Evolutionary conservation across 176 grass and related monocot species (phyloP), one percentile per base, ranked within the genome.

Genomic region (Carex cristatella): DNA sequence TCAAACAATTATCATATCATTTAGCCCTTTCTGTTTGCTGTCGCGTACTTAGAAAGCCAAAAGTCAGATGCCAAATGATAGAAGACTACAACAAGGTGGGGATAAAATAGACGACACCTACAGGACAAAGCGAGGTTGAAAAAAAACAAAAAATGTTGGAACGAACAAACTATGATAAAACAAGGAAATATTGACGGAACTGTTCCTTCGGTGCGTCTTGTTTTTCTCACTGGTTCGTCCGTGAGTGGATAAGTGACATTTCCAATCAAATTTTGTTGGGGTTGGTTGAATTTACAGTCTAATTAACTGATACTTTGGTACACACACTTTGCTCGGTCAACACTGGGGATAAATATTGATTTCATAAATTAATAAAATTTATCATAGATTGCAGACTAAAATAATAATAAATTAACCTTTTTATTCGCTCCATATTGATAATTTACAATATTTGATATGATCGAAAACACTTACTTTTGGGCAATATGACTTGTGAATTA

Each of bases 91-190:
- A 65, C 59, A 37, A 81, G 61, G 32, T 81, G 58, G 42, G 15
- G 16, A 81, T 44, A 81, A 80, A 65, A 81, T 37, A 81, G 79
- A 65, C 27, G 61, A 65, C 37, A 73, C n/a, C 40, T 49, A 49
- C 7, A 28, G 49, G 69, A 73, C 42, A 73, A 44, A 48, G 13
- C 67, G n/a, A 73, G 11, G 3, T 73, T 73, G 38, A 73, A 49
- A 73, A 49, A 51, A 42, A 73, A 73, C n/a, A 49, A 72, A 72
- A 48, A 73, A 73, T 73, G 69, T 27, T 72, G 11, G 18, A 48
- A 49, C n/a, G 18, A 72, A 72, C 1, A 67, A 3, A 2, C 14
- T 2, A 69, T 16, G 66, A 69, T 69, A 38, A 38, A 37, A 69
- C 65, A 69, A 37, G 65, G 30, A 69, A 69, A 40, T 64, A 0